Conservation (phyloP, 169 alveolate species). For the Plasmodium gallinaceum region DNA sequence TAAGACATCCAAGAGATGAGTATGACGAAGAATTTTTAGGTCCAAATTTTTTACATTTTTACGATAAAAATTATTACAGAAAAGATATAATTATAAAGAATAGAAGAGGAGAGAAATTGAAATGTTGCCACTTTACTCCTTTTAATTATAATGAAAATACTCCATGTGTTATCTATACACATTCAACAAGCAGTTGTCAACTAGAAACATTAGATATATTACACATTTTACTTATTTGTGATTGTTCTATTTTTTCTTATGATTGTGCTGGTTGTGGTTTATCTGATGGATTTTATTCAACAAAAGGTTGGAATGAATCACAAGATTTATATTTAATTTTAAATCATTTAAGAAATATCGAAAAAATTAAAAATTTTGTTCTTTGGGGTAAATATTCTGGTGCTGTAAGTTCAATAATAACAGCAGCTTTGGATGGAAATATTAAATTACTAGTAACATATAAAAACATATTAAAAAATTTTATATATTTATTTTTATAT, state of each 20-base stretch:
- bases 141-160: constrained; percentile 73
- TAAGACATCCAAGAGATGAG: constrained; percentile 72
- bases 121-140: constrained; percentile 56
- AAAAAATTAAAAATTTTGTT: constrained; percentile 55
- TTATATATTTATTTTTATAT: background rate
- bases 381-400: constrained; percentile 77
- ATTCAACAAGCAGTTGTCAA: constrained; percentile 69
- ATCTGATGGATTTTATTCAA: constrained; percentile 66
- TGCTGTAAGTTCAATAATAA: constrained; percentile 63
- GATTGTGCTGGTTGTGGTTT: constrained; percentile 76
- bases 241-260: constrained; percentile 70
- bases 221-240: constrained; percentile 52
- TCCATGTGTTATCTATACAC: constrained; percentile 76
- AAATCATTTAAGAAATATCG: constrained; percentile 59
- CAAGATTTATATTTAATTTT: constrained; percentile 60
- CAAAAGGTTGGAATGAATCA: constrained; percentile 73
- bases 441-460: constrained; percentile 48
- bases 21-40: constrained; percentile 74
- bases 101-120: constrained; percentile 73
- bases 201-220: constrained; percentile 60
- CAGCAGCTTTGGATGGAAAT: constrained; percentile 61
- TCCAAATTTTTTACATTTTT: constrained; percentile 67
- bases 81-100: constrained; percentile 57
- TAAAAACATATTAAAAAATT: background rate
- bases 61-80: constrained; percentile 68